Conservation (phyloP, 805 yeast species). For the Pichia kluyveri region DNA sequence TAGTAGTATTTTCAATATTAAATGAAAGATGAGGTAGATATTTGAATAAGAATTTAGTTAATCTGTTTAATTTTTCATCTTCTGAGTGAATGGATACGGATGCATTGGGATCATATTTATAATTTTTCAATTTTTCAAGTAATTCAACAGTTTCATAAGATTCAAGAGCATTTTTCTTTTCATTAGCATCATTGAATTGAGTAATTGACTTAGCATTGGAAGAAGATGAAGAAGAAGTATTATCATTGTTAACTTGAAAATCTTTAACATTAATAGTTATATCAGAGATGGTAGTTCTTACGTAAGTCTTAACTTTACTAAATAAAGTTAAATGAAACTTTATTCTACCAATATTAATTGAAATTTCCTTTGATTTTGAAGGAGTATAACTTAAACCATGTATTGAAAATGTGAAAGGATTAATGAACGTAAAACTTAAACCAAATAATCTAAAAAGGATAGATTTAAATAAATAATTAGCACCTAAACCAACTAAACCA, state of each 20-base stretch:
- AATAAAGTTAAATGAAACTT: constrained; percentile 5
- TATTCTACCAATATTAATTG: neutral
- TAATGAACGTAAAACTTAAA: neutral
- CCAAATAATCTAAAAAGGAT: neutral
- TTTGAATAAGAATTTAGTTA: constrained; percentile 10
- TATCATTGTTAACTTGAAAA: neutral
- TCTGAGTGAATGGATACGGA: constrained; percentile 15
- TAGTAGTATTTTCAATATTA: constrained; percentile 7
- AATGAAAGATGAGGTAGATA: constrained; percentile 18
- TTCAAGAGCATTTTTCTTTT: neutral
- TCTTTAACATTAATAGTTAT: neutral
- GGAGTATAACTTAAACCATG: neutral
- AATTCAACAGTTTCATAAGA: neutral
- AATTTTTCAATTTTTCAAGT: neutral
- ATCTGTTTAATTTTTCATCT: constrained; percentile 6
- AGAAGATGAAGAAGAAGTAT: neutral
- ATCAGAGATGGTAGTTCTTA: neutral
- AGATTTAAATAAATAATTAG: neutral
- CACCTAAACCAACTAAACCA: neutral
- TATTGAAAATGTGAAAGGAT: constrained; percentile 6
- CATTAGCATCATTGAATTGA: neutral
- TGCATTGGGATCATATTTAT: constrained; percentile 11
- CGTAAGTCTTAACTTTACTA: neutral
- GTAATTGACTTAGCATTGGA: neutral
- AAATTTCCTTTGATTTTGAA: neutral